Evolutionary conservation across 768 basidiomycete species (phyloP), one percentile per base, ranked within the genome.

Genomic region (Phaffia australis): DNA sequence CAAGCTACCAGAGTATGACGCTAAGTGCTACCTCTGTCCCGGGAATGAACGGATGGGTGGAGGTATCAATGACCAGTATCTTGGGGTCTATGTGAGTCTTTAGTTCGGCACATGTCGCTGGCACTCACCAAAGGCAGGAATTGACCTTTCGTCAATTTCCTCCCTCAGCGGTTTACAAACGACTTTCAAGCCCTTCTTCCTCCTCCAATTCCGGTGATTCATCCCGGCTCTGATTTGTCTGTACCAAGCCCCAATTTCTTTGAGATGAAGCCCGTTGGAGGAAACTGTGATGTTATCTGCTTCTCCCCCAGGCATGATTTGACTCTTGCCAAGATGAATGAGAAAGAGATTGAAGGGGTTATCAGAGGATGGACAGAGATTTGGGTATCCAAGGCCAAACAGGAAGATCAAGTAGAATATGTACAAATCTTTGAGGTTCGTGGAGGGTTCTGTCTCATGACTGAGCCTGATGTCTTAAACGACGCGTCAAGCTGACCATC

Each of bases 391-490:
- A 30, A n/a, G 35, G 35, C 29, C n/a, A 14, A 19, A 16, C 54
- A 72, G 72, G 79, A 87, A 73, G 79, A 82, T n/a, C 85, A 85
- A 1, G 85, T 88, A 69, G 78, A 82, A 72, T 87, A 90, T 72
- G 84, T 93, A 61, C 90, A 91, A 76, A 89, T 92, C 14, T 92
- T 93, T 72, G 89, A 93, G 84, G 89, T 87, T 71, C 56, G 78
- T 62, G 49, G 60, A 29, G 57, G 35, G 54, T 49, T 1, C 19
- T 29, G 42, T 11, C 51, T 23, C 46, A 0, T 11, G 35, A 42
- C 35, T 5, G 4, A 42, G 4, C 35, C 11, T 4, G 35, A 42
- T 42, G 35, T 42, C 11, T 11, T 42, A 42, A 42, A 11, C 35
- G 11, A 42, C 11, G 35, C 35, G 11, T 42, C 35, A 42, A 42